Evolutionary conservation across 75 land plant species (phyloP).

Genomic region (Cupressus sempervirens): DNA sequence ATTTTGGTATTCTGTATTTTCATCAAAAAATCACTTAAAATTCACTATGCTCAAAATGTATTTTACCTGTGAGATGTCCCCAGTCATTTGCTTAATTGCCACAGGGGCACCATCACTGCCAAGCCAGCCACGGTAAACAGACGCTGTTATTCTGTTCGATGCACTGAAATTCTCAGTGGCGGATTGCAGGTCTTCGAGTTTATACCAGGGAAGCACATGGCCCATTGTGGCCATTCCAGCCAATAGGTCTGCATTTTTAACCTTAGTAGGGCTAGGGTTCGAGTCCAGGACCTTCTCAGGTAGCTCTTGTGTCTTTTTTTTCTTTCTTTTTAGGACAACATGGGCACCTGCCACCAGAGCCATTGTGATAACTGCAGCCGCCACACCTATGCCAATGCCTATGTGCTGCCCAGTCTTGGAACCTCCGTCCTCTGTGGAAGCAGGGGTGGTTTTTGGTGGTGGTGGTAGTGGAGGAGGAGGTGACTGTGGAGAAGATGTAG

Average conservation of each 20-base stretch:
- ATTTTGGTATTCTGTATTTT: neutral
- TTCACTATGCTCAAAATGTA: neutral
- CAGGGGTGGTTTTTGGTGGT: conserved; percentile 10
- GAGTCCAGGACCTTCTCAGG: neutral
- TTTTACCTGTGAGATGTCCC: conserved; percentile 26
- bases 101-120: conserved; percentile 22
- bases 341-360: neutral
- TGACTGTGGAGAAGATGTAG: conserved; percentile 21
- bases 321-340: neutral
- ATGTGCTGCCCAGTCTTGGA: neutral
- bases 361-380: neutral
- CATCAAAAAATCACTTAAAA: neutral
- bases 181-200: conserved; percentile 38
- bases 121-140: conserved; percentile 56
- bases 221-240: conserved; percentile 4
- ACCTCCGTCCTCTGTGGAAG: neutral
- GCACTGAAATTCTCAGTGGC: conserved; percentile 58
- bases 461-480: neutral
- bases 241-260: neutral
- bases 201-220: conserved; percentile 24
- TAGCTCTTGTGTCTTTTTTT: neutral
- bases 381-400: conserved; percentile 3
- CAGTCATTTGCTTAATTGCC: conserved; percentile 57
- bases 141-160: conserved; percentile 27
- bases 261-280: neutral